Conservation (phyloP, 2,329 filamentous ascomycete genomes). For the Penicillium olsonii region DNA sequence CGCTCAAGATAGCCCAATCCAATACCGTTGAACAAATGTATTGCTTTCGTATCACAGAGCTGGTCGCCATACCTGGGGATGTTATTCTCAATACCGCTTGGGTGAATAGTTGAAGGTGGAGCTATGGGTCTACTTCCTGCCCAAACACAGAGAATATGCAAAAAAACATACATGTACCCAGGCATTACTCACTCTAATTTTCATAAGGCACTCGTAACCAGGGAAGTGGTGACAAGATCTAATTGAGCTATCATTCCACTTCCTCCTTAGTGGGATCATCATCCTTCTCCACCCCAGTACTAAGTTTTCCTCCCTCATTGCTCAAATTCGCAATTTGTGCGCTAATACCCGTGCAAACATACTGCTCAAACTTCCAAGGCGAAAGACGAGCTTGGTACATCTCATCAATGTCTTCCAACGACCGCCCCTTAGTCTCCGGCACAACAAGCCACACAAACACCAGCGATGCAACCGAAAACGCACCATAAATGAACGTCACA, state of each 20-base stretch:
- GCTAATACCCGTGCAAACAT: not conserved
- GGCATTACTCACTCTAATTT: too few species aligned
- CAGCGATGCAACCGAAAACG: not conserved
- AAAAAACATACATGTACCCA: too few species aligned
- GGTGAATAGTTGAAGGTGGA: too few species aligned
- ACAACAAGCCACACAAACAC: conserved; percentile 7
- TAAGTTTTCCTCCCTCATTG: not conserved
- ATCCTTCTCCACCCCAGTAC: not conserved
- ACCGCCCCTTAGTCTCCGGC: not conserved
- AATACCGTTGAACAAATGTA: too few species aligned
- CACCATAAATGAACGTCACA: conserved; percentile 1
- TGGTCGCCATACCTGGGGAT: too few species aligned
- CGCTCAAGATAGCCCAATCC: too few species aligned
- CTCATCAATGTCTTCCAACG: conserved; percentile 2
- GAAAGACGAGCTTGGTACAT: conserved; percentile 1
- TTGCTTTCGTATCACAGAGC: too few species aligned
- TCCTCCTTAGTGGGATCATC: not conserved
- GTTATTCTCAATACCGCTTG: too few species aligned
- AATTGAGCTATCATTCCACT: not conserved
- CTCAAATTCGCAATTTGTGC: not conserved
- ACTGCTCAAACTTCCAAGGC: not conserved
- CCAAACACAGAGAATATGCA: too few species aligned
- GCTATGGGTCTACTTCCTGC: too few species aligned
- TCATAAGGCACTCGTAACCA: too few species aligned
- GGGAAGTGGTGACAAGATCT: too few species aligned